These are phyloP conservation scores for Cryoendolithus antarcticus DNA, from an alignment of 2,329 filamentous ascomycete species.

Conservation along the genomic window DNA sequence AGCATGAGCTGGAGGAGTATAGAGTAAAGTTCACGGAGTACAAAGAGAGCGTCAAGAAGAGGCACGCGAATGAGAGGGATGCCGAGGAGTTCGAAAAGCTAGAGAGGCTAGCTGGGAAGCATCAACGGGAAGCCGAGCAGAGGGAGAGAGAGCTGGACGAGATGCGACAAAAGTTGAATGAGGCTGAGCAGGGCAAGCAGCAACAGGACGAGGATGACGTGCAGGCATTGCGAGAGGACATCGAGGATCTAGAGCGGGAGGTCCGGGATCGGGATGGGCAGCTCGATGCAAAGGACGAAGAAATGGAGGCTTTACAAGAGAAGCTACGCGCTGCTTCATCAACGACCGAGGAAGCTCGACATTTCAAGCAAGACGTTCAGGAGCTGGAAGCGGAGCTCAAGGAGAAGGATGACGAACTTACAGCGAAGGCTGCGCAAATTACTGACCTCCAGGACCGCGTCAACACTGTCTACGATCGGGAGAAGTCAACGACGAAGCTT, in stretches of 20 bases:
- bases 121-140: constrained; percentile 24
- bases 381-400: constrained; percentile 39
- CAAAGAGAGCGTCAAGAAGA: constrained; percentile 67
- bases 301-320: constrained; percentile 33
- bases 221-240: constrained; percentile 34
- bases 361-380: constrained; percentile 45
- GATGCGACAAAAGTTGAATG: constrained; percentile 29
- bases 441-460: constrained; percentile 21
- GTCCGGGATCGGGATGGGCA: constrained; percentile 38
- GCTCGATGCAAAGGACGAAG: constrained; percentile 32
- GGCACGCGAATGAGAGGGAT: constrained; percentile 59
- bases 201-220: constrained; percentile 16
- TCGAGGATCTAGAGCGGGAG: constrained; percentile 36
- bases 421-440: constrained; percentile 20
- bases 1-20: constrained; percentile 76
- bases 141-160: constrained; percentile 32
- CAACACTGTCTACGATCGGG: constrained; percentile 20
- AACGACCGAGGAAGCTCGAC: constrained; percentile 39
- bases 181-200: constrained; percentile 23
- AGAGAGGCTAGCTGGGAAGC: constrained; percentile 32
- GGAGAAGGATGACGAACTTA: constrained; percentile 32
- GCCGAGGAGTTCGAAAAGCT: constrained; percentile 46
- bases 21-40: constrained; percentile 70
- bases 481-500: constrained; percentile 26
- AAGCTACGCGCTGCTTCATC: constrained; percentile 26